Evolutionary conservation across 805 yeast genomes (phyloP).

Genomic region (Pichia nanzhaoensis): DNA sequence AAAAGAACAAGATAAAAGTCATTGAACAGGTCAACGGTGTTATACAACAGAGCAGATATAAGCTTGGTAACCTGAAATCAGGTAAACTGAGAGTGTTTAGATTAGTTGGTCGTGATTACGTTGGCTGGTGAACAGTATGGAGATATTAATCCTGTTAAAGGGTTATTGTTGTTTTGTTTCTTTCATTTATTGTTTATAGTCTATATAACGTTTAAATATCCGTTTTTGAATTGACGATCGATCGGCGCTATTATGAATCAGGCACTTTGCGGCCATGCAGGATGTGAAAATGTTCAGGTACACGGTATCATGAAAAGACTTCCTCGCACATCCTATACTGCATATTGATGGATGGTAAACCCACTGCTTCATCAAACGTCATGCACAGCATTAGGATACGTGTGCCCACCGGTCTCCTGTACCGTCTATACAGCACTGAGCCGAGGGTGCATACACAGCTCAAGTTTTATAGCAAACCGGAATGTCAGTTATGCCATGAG

Average conservation of each 20-base stretch:
- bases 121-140: slow-evolving; percentile 51
- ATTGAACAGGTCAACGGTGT: slow-evolving; percentile 49
- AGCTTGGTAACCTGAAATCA: slow-evolving; percentile 61
- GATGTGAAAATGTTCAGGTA: too few species aligned
- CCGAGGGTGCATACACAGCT: slow-evolving; percentile 22
- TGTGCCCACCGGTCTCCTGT: too few species aligned
- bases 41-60: slow-evolving; percentile 55
- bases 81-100: slow-evolving; percentile 82
- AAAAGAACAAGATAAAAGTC: slow-evolving; percentile 65
- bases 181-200: neutral
- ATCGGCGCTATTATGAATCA: too few species aligned
- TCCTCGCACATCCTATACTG: too few species aligned
- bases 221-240: too few species aligned
- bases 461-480: slow-evolving; percentile 62
- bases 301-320: too few species aligned
- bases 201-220: too few species aligned
- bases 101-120: slow-evolving; percentile 61
- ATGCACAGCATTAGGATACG: too few species aligned
- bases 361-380: too few species aligned
- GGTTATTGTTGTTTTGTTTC: neutral
- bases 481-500: slow-evolving; percentile 62
- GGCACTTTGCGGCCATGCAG: too few species aligned
- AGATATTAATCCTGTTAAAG: too few species aligned
- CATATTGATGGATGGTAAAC: too few species aligned
- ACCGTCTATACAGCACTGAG: neutral